Evolutionary conservation across 2,329 filamentous ascomycete species (phyloP).

Genomic region (Pseudogymnoascus sp.): DNA sequence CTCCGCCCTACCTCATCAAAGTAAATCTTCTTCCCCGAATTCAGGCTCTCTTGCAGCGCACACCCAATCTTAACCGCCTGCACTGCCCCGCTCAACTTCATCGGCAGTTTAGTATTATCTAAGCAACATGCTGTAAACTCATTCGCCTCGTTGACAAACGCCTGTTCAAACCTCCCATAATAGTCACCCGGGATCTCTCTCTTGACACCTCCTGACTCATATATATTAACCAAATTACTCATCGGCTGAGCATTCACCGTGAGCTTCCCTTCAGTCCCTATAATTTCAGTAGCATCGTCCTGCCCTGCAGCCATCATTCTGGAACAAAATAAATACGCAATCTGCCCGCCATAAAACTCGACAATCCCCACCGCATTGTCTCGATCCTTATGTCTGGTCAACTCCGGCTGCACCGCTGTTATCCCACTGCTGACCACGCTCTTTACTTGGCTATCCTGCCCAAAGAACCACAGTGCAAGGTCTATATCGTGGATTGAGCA

Average conservation of each 20-base stretch:
- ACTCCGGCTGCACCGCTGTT: slow-evolving; percentile 50
- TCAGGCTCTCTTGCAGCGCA: slow-evolving; percentile 50
- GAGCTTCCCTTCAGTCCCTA: slow-evolving; percentile 59
- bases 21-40: slow-evolving; percentile 47
- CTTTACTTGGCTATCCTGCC: slow-evolving; percentile 46
- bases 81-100: slow-evolving; percentile 51
- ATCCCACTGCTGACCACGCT: slow-evolving; percentile 49
- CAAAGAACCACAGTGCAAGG: slow-evolving; percentile 57
- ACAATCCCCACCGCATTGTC: slow-evolving; percentile 58
- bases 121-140: slow-evolving; percentile 55
- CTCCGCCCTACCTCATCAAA: slow-evolving; percentile 48
- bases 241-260: slow-evolving; percentile 52
- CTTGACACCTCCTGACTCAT: slow-evolving; percentile 45
- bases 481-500: slow-evolving; percentile 66
- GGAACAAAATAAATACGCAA: slow-evolving; percentile 56
- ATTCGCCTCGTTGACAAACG: slow-evolving; percentile 56
- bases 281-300: slow-evolving; percentile 60
- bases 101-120: slow-evolving; percentile 46
- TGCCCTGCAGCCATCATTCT: slow-evolving; percentile 64
- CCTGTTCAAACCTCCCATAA: slow-evolving; percentile 54
- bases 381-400: slow-evolving; percentile 50
- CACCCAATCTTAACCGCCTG: slow-evolving; percentile 53
- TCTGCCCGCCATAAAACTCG: slow-evolving; percentile 56
- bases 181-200: slow-evolving; percentile 55
- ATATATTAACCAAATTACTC: slow-evolving; percentile 47